Evolutionary conservation across 2,329 filamentous ascomycete species (phyloP).

Genomic region (Penicillium sp.): DNA sequence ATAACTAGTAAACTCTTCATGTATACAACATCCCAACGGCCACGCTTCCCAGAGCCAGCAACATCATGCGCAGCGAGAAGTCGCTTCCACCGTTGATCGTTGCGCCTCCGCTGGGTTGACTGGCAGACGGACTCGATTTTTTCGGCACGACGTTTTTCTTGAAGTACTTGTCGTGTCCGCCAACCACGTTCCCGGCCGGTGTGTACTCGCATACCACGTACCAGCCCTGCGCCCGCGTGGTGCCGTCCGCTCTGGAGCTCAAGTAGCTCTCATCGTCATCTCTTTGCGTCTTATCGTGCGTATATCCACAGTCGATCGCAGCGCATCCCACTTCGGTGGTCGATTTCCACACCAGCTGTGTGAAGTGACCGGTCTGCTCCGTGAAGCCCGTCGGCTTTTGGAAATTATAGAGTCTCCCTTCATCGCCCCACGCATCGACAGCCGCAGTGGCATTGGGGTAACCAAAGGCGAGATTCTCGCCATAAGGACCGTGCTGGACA

Average conservation of each 20-base stretch:
- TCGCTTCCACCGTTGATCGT: conserved; percentile 1
- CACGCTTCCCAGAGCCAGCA: conserved; percentile 12
- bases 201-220: conserved; percentile 70
- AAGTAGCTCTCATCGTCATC: conserved; percentile 2
- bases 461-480: conserved; percentile 72
- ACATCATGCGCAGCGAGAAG: conserved; percentile 4
- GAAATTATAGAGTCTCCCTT: conserved; percentile 61
- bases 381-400: conserved; percentile 53
- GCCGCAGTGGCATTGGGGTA: conserved; percentile 59
- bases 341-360: conserved; percentile 68
- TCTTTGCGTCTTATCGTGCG: conserved; percentile 20
- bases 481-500: conserved; percentile 58
- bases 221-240: conserved; percentile 52
- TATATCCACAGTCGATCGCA: conserved; percentile 42
- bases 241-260: conserved; percentile 7
- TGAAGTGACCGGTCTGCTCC: conserved; percentile 66
- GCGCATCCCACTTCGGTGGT: conserved; percentile 62
- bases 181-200: conserved; percentile 62
- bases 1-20: not conserved
- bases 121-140: conserved; percentile 7
- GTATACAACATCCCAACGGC: conserved; percentile 17
- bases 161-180: conserved; percentile 29
- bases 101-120: conserved; percentile 7
- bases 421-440: conserved; percentile 66
- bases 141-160: conserved; percentile 28